Conservation (phyloP, 73 alveolate species). For the Tetrahymena malaccensis region DNA sequence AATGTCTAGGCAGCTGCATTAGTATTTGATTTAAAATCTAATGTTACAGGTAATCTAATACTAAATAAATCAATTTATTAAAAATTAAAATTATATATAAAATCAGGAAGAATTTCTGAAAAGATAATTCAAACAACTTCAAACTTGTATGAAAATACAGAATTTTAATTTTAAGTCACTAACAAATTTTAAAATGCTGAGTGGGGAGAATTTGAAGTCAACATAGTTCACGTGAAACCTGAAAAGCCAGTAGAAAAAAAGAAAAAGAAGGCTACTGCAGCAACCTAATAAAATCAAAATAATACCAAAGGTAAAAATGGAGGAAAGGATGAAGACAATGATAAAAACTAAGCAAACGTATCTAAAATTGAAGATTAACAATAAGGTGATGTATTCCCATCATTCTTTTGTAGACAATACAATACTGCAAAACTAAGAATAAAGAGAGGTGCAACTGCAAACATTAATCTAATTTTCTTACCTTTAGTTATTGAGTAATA, state of each 20-base stretch:
- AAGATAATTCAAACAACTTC: slow-evolving; percentile 67
- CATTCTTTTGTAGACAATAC: slow-evolving; percentile 54
- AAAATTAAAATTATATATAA: background rate
- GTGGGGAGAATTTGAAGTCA: slow-evolving; percentile 45
- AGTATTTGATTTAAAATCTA: slow-evolving; percentile 90
- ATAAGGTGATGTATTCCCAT: slow-evolving; percentile 20
- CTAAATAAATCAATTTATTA: too few relatives aligned
- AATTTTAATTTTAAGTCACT: slow-evolving; percentile 14
- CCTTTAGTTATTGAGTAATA: slow-evolving; percentile 91
- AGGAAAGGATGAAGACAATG: background rate
- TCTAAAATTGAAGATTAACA: slow-evolving; percentile 1
- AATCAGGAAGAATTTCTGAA: slow-evolving; percentile 73
- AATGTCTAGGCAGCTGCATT: slow-evolving; percentile 96
- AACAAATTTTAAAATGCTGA: slow-evolving; percentile 27
- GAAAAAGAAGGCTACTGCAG: slow-evolving; percentile 33
- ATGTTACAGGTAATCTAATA: slow-evolving; percentile 68
- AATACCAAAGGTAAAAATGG: background rate
- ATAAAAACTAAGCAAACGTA: background rate
- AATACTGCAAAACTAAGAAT: slow-evolving; percentile 51
- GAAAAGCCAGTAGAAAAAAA: slow-evolving; percentile 23
- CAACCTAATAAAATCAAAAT: background rate
- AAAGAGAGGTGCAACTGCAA: slow-evolving; percentile 64
- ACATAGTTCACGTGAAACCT: slow-evolving; percentile 38
- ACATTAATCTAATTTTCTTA: slow-evolving; percentile 72
- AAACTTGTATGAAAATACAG: slow-evolving; percentile 36